These are phyloP conservation scores for Isabelozyma gotoi DNA, from an alignment of 805 yeast species.

Conservation along the genomic window DNA sequence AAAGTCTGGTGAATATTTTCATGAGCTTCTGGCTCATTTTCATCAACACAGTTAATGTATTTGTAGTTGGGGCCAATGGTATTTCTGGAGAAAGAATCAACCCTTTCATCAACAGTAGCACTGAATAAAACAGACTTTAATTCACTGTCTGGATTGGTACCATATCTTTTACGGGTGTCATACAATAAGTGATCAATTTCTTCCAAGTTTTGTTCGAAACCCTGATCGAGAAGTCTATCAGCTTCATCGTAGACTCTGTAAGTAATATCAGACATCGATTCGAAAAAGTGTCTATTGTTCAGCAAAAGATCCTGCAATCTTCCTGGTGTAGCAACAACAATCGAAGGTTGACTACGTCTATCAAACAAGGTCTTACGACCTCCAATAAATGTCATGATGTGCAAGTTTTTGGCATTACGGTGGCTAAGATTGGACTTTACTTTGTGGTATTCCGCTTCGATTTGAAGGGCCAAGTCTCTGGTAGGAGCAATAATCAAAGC, in stretches of 20 bases:
- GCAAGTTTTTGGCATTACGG: conserved; percentile 12
- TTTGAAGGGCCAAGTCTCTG: conserved; percentile 86
- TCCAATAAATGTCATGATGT: conserved; percentile 58
- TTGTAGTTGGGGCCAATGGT: conserved; percentile 55
- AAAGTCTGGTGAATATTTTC: conserved; percentile 73
- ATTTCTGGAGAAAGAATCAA: conserved; percentile 60
- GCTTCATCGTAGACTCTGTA: conserved; percentile 88
- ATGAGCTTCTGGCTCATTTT: conserved; percentile 71
- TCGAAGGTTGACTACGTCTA: conserved; percentile 44
- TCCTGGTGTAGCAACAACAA: conserved; percentile 89
- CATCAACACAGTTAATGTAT: conserved; percentile 72
- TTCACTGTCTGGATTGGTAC: conserved; percentile 19
- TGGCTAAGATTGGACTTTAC: conserved; percentile 27
- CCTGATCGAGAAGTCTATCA: conserved; percentile 79
- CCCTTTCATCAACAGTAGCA: conserved; percentile 79
- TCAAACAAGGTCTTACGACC: conserved; percentile 47
- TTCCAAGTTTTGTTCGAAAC: conserved; percentile 68
- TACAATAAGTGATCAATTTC: conserved; percentile 53
- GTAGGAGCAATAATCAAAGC: conserved; percentile 83
- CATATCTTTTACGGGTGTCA: conserved; percentile 22
- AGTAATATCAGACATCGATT: conserved; percentile 52
- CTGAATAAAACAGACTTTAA: conserved; percentile 77
- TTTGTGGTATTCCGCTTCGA: conserved; percentile 60
- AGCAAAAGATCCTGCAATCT: conserved; percentile 64
- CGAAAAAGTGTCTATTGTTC: conserved; percentile 40